A percentile compares a stretch with the other conserved stretches of the same genome.
These are phyloP conservation scores for Gossypium arboreum DNA, from an alignment of 345 rosid species.

Conservation along the genomic window DNA sequence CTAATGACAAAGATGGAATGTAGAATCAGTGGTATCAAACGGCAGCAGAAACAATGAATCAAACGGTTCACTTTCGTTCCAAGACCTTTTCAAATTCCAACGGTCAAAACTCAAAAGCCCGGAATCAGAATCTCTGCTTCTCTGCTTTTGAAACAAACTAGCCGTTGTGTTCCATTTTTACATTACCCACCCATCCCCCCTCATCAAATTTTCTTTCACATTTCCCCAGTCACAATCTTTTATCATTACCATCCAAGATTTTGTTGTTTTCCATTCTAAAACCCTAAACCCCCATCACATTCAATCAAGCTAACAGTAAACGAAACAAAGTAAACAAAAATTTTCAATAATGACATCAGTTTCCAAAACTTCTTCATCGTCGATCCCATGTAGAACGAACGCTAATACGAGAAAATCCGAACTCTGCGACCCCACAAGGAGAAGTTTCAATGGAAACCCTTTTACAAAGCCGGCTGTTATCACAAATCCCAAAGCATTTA, in stretches of 20 bases:
- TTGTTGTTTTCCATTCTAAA: slow-evolving; percentile 6
- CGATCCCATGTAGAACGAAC: not conserved
- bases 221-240: slow-evolving; percentile 14
- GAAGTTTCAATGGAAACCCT: slow-evolving; percentile 8
- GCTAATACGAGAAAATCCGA: not conserved
- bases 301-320: not conserved
- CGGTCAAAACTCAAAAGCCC: too few relatives aligned
- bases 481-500: not conserved
- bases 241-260: slow-evolving; percentile 18
- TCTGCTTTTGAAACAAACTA: too few relatives aligned
- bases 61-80: too few relatives aligned
- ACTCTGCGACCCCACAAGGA: not conserved
- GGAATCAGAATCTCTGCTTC: too few relatives aligned
- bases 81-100: too few relatives aligned
- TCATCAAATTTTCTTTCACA: too few relatives aligned
- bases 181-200: too few relatives aligned
- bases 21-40: too few relatives aligned
- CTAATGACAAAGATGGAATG: too few relatives aligned
- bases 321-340: not conserved
- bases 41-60: too few relatives aligned
- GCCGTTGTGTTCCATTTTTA: too few relatives aligned
- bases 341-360: not conserved
- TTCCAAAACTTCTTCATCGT: not conserved
- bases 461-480: not conserved
- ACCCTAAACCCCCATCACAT: not conserved